Conservation (phyloP, 2,329 filamentous ascomycete species). For the Cytospora piceae region DNA sequence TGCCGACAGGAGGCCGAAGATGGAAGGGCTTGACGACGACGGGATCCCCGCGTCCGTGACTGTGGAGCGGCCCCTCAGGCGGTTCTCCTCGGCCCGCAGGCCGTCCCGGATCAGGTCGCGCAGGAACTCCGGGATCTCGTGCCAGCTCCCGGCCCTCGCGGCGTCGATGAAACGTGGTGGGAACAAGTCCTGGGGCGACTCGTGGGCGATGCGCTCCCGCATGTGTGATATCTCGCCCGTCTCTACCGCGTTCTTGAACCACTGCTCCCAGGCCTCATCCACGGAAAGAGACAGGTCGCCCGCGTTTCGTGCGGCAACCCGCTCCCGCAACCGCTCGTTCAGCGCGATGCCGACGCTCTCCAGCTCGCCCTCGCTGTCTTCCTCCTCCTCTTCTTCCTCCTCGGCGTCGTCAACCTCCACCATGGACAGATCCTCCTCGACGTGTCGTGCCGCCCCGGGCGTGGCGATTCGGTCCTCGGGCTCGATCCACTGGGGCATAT, state of each 20-base stretch:
- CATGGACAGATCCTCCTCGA: constrained; percentile 9
- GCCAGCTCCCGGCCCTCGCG: constrained; percentile 61
- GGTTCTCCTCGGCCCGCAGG: constrained; percentile 45
- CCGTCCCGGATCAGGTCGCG: constrained; percentile 56
- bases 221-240: constrained; percentile 53
- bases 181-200: constrained; percentile 43
- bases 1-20: constrained; percentile 24
- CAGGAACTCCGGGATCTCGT: constrained; percentile 60
- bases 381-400: constrained; percentile 44
- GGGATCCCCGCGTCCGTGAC: constrained; percentile 4
- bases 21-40: constrained; percentile 12
- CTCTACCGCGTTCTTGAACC: constrained; percentile 72
- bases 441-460: constrained; percentile 10
- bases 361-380: constrained; percentile 58
- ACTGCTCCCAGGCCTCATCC: constrained; percentile 76
- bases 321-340: constrained; percentile 67
- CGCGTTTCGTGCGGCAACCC: constrained; percentile 64
- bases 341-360: constrained; percentile 64
- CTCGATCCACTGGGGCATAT: constrained; percentile 65
- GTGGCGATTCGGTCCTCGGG: constrained; percentile 42
- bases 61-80: constrained; percentile 24
- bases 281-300: constrained; percentile 62
- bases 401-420: constrained; percentile 33
- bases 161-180: constrained; percentile 57
- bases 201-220: constrained; percentile 40